Evolutionary conservation across 257 asterid genomes (phyloP).

Genomic region (Vinca minor): DNA sequence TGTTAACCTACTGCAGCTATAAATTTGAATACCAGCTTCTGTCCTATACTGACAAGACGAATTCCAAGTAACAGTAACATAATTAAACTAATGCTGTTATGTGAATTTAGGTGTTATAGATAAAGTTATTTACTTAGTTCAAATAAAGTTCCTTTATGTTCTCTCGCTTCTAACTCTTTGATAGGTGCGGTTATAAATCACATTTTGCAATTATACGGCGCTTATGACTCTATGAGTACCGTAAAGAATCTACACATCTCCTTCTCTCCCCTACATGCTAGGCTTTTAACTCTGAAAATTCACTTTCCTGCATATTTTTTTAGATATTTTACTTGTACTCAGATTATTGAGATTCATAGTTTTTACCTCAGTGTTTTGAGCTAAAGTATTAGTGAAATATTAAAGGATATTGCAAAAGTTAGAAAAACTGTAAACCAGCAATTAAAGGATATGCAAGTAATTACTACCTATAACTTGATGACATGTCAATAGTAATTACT

Average conservation of each 20-base stretch:
- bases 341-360: neutral
- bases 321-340: neutral
- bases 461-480: too few relatives aligned
- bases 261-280: neutral
- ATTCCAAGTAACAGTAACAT: neutral
- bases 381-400: too few relatives aligned
- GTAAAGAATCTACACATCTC: neutral
- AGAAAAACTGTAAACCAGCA: neutral
- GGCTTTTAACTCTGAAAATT: neutral
- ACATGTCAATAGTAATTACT: too few relatives aligned
- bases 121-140: neutral
- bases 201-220: neutral
- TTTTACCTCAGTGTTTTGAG: neutral
- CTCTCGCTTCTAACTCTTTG: neutral
- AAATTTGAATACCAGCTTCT: neutral
- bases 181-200: neutral
- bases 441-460: neutral
- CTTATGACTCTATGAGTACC: neutral
- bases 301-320: neutral
- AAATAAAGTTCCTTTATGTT: neutral
- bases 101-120: neutral
- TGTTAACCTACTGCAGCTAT: neutral
- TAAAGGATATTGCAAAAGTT: too few relatives aligned
- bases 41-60: neutral
- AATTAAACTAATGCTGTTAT: neutral